Evolutionary conservation across 768 basidiomycete genomes (phyloP), one percentile per base, ranked within the genome.

Genomic region (Hygrocybe coccinea): DNA sequence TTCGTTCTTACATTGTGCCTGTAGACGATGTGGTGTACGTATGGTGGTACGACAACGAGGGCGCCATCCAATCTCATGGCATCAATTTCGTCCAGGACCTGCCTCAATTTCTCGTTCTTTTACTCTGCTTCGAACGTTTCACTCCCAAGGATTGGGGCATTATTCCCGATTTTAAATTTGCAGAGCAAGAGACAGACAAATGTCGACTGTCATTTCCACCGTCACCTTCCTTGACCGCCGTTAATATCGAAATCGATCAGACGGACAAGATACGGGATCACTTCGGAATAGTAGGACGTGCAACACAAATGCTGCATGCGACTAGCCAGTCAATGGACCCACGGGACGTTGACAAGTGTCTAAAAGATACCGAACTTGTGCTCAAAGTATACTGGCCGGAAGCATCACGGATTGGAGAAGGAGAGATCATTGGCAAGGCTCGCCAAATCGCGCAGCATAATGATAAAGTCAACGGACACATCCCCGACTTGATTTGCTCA

Each of bases 41-140:
- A 22, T 69, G 63, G 59, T 67, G 57, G 38, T 64, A 59, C 43
- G 68, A 71, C 54, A 50, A 59, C n/a, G 57, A 64, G 38, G 66
- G 68, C 8, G 54, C 63, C 8, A 59, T 71, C 24, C 61, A 61
- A 52, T 63, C 64, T 6, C 35, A 54, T 11, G 65, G 62, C n/a
- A 59, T 69, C 12, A 61, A 60, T 48, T 62, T 68, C 52, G 55
- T 68, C 19, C 46, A 54, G 14, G 58, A 68, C 33, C 61, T 64
- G 33, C 68, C 67, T 22, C 56, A 60, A 22, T 61, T 66, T 45
- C 55, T 67, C 8, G 56, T 69, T 24, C 63, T 69, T 11, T 59
- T 69, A 21, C 35, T 67, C 38, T 36, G 47, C 29, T 64, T 67
- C 38, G 64, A 68, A 58, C 61, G 65, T 4, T 68, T 68, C 54